Base-by-base conservation (phyloP, 1,139 yeast species). In the Pichia sp. region DNA sequence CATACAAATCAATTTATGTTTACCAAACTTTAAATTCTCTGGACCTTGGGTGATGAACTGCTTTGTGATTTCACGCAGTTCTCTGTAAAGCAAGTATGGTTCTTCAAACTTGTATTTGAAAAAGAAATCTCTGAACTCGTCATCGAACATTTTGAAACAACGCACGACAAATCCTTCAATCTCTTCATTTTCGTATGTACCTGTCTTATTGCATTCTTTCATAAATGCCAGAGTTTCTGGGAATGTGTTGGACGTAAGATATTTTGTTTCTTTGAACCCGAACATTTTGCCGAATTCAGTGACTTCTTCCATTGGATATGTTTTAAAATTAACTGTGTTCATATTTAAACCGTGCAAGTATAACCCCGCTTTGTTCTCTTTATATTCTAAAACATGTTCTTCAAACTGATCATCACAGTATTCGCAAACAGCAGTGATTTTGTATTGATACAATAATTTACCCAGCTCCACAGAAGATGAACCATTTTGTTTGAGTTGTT, bases 81-180 rank as follows among this genome's bases (percentile, higher is more conserved):
- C 90, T 50, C 99, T 76, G 63, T 90, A 94, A 73, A 94, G 76
- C 45, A 89, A 69, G 60, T 94, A 94, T 0, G 99, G 99, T 66
- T 94, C 96, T 56, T 90, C 96, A 63, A 94, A 93, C 66, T 94
- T 94, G 70, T 73, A 93, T 68, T 94, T 94, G 77, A 90, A 94
- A 66, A 94, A 89, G 59, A 77, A 89, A 52, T 81, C 85, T 6
- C 5, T 22, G 21, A 22, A 22, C 24, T 24, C 14, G 1, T 20
- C 31, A 4, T n/a, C 17, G 4, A 59, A 61, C 15, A 47, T 55
- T 15, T 55, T 50, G 42, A 70, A 68, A 57, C 93, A 79, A 44
- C 99, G 72, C 6, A 94, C 72, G 2, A 94, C 99, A 68, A 93
- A 94, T 0, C 99, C 99, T 68, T 94, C 99, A 7, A 88, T 77